Evolutionary conservation across 2,329 filamentous ascomycete species (phyloP).

Genomic region (Aplosporella prunicola): DNA sequence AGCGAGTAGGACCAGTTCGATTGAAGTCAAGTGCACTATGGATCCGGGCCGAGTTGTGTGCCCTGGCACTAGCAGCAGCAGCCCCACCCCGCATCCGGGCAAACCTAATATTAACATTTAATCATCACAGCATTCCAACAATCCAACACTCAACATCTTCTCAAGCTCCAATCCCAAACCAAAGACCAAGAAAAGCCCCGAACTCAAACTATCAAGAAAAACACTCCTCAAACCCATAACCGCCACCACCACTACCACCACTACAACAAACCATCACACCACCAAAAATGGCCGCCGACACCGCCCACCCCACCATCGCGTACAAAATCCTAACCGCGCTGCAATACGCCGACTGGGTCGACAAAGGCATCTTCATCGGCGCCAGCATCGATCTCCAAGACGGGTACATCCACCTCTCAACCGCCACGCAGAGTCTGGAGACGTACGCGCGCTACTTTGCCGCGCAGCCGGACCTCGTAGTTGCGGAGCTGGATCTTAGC

Average conservation of each 20-base stretch:
- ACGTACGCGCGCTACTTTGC: conserved; percentile 13
- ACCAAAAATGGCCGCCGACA: background rate
- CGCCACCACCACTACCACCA: background rate
- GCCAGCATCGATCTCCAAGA: conserved; percentile 13
- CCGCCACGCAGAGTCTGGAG: conserved; percentile 9
- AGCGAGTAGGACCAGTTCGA: no score
- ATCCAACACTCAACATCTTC: no score
- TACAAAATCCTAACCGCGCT: conserved; percentile 13
- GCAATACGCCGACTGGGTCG: conserved; percentile 9
- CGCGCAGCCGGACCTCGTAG: conserved; percentile 5
- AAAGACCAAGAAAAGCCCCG: no score
- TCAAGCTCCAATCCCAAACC: no score
- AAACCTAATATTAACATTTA: no score
- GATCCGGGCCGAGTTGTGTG: no score
- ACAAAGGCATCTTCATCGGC: conserved; percentile 9
- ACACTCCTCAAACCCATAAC: no score
- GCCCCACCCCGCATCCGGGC: no score
- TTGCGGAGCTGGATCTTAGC: conserved; percentile 12
- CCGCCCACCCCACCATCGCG: conserved; percentile 1
- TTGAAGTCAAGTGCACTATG: no score
- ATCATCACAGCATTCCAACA: no score
- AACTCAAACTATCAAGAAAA: no score
- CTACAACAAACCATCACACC: background rate
- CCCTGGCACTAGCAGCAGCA: no score
- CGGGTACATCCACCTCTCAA: conserved; percentile 15